Evolutionary conservation across 805 yeast species (phyloP).

Genomic region (Kazachstania bromeliacearum): DNA sequence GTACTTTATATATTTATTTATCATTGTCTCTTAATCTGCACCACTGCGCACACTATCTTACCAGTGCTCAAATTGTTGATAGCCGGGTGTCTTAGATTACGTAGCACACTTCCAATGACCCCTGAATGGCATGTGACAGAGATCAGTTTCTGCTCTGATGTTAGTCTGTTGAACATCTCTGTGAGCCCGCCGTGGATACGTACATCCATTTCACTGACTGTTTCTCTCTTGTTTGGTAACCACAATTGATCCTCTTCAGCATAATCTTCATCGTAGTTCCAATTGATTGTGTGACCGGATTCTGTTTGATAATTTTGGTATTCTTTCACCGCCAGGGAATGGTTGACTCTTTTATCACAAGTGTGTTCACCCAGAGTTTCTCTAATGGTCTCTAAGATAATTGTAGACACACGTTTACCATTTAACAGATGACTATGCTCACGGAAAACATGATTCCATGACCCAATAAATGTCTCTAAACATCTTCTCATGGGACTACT

Average conservation of each 20-base stretch:
- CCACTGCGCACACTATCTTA: constrained; percentile 52
- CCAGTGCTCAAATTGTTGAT: constrained; percentile 50
- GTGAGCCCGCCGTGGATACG: constrained; percentile 33
- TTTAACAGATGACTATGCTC: constrained; percentile 17
- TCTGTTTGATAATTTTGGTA: constrained; percentile 12
- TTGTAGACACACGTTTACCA: constrained; percentile 13
- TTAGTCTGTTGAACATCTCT: constrained; percentile 33
- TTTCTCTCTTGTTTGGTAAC: constrained; percentile 39
- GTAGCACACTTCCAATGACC: constrained; percentile 42
- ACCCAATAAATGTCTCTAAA: constrained; percentile 43
- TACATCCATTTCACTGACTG: constrained; percentile 38
- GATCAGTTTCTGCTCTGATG: constrained; percentile 25
- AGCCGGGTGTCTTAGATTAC: constrained; percentile 46
- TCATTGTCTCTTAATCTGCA: constrained; percentile 26
- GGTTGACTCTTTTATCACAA: constrained; percentile 45
- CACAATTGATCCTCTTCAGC: constrained; percentile 44
- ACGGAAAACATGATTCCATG: constrained; percentile 46
- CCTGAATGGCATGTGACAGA: constrained; percentile 56
- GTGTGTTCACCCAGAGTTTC: constrained; percentile 53
- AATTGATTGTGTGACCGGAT: constrained; percentile 31
- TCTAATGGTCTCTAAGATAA: constrained; percentile 37
- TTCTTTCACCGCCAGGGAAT: constrained; percentile 12
- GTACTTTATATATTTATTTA: no score
- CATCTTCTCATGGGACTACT: constrained; percentile 60
- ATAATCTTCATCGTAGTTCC: constrained; percentile 37